These are phyloP conservation scores for Blastobotrys illinoisensis DNA, from an alignment of 1,139 yeast species.

Conservation along the genomic window DNA sequence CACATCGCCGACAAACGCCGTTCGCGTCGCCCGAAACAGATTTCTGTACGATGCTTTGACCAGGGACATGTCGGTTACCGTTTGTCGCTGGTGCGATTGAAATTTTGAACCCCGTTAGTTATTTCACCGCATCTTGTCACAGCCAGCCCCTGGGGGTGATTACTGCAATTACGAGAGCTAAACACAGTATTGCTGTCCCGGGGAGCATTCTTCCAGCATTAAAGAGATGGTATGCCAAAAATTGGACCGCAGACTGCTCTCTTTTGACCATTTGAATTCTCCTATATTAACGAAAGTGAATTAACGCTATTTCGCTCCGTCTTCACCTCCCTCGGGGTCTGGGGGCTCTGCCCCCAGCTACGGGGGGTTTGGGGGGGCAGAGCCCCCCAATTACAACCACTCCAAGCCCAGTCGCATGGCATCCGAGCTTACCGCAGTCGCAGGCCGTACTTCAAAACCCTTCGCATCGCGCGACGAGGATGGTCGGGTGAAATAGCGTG, in stretches of 20 bases:
- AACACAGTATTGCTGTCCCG: too few relatives aligned
- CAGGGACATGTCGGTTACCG: constrained; percentile 34
- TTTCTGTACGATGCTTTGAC: constrained; percentile 52
- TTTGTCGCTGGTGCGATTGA: not conserved
- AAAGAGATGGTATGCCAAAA: not conserved
- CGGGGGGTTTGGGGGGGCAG: too few relatives aligned
- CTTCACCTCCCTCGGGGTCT: too few relatives aligned
- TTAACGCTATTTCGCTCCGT: not conserved
- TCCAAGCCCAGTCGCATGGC: too few relatives aligned
- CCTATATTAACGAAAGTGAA: not conserved
- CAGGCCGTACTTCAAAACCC: too few relatives aligned
- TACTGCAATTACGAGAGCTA: too few relatives aligned
- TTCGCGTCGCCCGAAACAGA: constrained; percentile 63
- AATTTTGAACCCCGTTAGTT: not conserved
- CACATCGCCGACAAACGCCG: constrained; percentile 58
- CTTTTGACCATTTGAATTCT: too few relatives aligned
- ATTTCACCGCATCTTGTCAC: not conserved
- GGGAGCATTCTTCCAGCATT: not conserved
- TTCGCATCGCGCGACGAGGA: too few relatives aligned
- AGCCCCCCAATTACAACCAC: not conserved
- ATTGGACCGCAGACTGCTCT: not conserved
- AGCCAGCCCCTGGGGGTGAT: too few relatives aligned
- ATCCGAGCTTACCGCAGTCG: too few relatives aligned
- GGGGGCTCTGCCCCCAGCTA: too few relatives aligned
- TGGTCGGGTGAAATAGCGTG: not conserved